Evolutionary conservation across 305 asterid species (phyloP), one percentile per base, ranked within the genome.

Genomic region (Vinca major): DNA sequence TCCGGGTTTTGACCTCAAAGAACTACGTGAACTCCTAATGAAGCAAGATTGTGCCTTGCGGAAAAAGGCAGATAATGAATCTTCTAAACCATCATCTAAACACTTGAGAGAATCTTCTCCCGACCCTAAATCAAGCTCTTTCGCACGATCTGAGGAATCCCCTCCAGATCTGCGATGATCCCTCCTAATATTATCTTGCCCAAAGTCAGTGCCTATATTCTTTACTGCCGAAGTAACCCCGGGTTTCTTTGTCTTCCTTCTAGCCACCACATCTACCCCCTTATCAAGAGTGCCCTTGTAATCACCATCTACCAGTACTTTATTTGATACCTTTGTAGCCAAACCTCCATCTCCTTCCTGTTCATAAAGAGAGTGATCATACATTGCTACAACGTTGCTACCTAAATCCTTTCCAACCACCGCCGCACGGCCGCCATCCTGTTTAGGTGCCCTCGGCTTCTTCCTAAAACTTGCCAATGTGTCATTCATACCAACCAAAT

Each of bases 391-490:
- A 66, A 68, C 58, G 60, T 66, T 63, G 73, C 71, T 62, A 69
- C 73, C 63, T 69, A 73, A 61, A 69, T 65, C 79, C 74, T 73
- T 82, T 63, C 50, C 80, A 62, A 67, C 79, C 7, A 37, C 72
- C 33, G 71, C 69, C 37, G 72, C 81, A 79, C 78, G 73, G 67
- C 84, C 85, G 69, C 70, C 78, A 66, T 74, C 81, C 84, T 83
- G 88, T 74, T 84, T 91, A 11, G 96, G 90, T 70, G 79, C 95
- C 86, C 78, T 86, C 85, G 91, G 78, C 79, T 91, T 91, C 82
- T 85, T 91, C 86, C 88, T 85, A 69, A 91, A 89, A 78, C 66
- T 89, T 9, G 96, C 99, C 82, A 94, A 82, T 6, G 99, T 94
- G 55, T 94, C 99, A 65, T 88, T 86, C 99, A 94, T 89, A 68